phyloP scores from a whole-genome alignment of 345 rosid species.

The Microcos paniculata region DNA sequence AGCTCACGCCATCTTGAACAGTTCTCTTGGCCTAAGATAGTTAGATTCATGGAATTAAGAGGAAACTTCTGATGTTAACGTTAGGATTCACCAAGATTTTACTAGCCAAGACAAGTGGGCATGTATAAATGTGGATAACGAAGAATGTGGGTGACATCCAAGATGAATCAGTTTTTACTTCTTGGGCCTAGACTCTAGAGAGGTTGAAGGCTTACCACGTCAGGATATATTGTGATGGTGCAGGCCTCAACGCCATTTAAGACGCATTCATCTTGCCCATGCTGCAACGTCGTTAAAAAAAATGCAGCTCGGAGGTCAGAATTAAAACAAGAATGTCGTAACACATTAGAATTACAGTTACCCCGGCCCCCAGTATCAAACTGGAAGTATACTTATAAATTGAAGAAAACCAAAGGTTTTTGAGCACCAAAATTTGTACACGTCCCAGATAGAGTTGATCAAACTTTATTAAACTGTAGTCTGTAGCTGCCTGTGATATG shows the following conservation, averaged over 20 bases:
- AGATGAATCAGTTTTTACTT: neutral
- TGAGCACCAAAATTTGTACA: too few relatives aligned
- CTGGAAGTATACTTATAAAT: neutral
- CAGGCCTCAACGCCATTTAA: constrained; percentile 56
- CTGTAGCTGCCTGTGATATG: too few relatives aligned
- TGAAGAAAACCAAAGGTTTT: too few relatives aligned
- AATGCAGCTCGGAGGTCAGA: neutral
- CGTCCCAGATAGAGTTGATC: too few relatives aligned
- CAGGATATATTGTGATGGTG: constrained; percentile 50
- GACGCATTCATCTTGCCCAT: constrained; percentile 58
- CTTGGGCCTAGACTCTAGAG: neutral
- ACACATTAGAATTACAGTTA: neutral
- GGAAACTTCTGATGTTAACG: neutral
- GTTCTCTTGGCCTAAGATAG: neutral
- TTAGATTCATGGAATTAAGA: neutral
- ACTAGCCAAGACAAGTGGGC: neutral
- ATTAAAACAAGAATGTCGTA: neutral
- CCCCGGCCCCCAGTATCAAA: neutral
- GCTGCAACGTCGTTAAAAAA: constrained; percentile 33
- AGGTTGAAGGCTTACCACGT: constrained; percentile 35
- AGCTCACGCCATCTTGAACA: neutral
- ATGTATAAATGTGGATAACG: neutral
- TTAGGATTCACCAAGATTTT: neutral
- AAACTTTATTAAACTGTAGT: too few relatives aligned
- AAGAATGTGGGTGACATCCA: neutral